These are phyloP conservation scores for Ogataea philodendri DNA, from an alignment of 805 yeast species.

Conservation along the genomic window DNA sequence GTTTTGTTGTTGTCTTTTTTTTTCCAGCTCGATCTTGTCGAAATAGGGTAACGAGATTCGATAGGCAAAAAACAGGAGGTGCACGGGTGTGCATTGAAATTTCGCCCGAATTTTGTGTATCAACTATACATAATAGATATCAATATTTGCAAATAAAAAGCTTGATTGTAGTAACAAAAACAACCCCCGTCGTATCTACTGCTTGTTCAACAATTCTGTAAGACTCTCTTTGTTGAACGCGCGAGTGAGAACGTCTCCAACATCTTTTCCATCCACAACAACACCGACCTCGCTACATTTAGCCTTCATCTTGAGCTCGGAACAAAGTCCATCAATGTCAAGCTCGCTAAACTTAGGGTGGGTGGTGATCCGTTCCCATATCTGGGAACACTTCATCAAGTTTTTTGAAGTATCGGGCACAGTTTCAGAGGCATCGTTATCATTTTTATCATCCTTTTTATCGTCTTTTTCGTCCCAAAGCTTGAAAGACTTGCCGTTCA, in stretches of 20 bases:
- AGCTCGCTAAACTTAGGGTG: slow-evolving; percentile 93
- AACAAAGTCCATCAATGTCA: slow-evolving; percentile 92
- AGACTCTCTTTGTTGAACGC: slow-evolving; percentile 15
- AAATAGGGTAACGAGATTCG: slow-evolving; percentile 14
- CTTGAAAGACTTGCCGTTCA: slow-evolving; percentile 17
- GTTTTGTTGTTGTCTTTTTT: slow-evolving; percentile 14
- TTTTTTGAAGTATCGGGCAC: slow-evolving; percentile 69
- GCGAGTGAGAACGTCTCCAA: slow-evolving; percentile 50
- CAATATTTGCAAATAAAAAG: too few species aligned
- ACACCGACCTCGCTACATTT: slow-evolving; percentile 93
- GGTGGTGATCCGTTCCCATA: slow-evolving; percentile 93
- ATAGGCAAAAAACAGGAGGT: too few species aligned
- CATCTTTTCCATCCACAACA: slow-evolving; percentile 78
- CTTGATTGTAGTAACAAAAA: too few species aligned
- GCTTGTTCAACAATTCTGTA: too few species aligned
- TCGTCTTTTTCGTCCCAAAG: slow-evolving; percentile 20
- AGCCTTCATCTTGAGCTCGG: slow-evolving; percentile 86
- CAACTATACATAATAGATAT: too few species aligned
- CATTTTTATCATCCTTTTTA: too few species aligned
- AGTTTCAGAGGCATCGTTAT: slow-evolving; percentile 34
- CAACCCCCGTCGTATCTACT: too few species aligned
- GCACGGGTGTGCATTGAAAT: too few species aligned
- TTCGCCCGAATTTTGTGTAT: too few species aligned
- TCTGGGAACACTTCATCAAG: slow-evolving; percentile 76
- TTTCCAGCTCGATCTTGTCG: slow-evolving; percentile 10